Evolutionary conservation across 169 alveolate species (phyloP).

Genomic region (Cryptosporidium felis): DNA sequence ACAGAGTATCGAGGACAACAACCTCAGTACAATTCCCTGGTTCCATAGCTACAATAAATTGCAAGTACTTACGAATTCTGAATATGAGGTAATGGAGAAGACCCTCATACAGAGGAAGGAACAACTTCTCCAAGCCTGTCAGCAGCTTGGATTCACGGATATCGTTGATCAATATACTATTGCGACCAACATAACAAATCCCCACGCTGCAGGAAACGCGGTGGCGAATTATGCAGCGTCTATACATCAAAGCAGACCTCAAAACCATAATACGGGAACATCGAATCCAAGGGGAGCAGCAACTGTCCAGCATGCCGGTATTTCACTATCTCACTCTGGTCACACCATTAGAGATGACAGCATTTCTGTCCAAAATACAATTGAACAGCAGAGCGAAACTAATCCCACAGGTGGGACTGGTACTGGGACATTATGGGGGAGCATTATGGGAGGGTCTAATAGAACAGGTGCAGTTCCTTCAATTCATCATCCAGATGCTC

Average conservation of each 20-base stretch:
- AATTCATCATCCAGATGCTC: conserved; percentile 69
- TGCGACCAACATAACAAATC: conserved; percentile 4
- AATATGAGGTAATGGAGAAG: conserved; percentile 64
- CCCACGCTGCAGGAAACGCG: conserved; percentile 35
- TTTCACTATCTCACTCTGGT: conserved; percentile 20
- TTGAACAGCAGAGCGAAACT: conserved; percentile 46
- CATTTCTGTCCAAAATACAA: conserved; percentile 63
- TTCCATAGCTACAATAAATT: conserved; percentile 52
- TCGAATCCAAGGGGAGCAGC: neutral
- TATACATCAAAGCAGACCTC: conserved; percentile 28
- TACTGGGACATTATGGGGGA: conserved; percentile 64
- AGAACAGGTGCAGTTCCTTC: conserved; percentile 51
- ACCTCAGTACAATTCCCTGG: conserved; percentile 46
- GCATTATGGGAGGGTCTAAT: conserved; percentile 45
- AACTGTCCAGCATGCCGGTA: conserved; percentile 14
- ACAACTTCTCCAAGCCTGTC: conserved; percentile 63
- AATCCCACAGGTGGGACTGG: neutral
- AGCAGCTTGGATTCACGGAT: conserved; percentile 62
- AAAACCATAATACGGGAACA: neutral
- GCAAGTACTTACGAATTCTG: conserved; percentile 59
- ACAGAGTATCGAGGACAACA: conserved; percentile 17
- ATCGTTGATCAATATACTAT: conserved; percentile 68
- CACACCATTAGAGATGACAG: conserved; percentile 41
- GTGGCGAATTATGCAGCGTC: conserved; percentile 33
- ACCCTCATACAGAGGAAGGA: conserved; percentile 67